Evolutionary conservation across 352 stramenopile species (phyloP), one percentile per base, ranked within the genome.

Genomic region (Phytophthora podocarpi): DNA sequence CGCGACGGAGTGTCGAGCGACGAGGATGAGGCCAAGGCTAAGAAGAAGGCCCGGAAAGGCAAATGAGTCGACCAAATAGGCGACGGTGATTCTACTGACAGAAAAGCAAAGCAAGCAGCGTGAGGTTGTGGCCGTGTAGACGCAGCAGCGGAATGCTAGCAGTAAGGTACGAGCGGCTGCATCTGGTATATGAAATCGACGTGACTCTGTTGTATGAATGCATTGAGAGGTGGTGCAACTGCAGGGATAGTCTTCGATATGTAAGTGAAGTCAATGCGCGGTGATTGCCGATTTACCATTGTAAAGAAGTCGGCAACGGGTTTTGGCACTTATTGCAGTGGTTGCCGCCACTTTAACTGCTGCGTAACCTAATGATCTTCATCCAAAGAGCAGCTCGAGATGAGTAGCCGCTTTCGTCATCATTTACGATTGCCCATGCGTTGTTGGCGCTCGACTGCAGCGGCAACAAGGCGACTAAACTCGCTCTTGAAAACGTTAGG

Each of bases 1-100:
- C 87, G 87, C 16, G 81, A 94, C 23, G 87, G 87, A 35, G 45
- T 83, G 13, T 95, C 87, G 13, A 93, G 87, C 42, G 87, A 91
- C 48, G 87, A 95, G 61, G 85, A 95, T 13, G 82, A 91, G 61
- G 70, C 59, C 28, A 80, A 77, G 30, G 35, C 64, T 28, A 72
- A 70, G 46, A 74, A 80, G 42, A 80, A 80, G 56, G 23, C 62
- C 16, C 59, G 56, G 31, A 80, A 80, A 59, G 50, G 12, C 18
- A 64, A 75, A 39, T 69, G 48, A 51, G 23, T 16, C 7, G 21
- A 21, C 18, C 16, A 2, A 27, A 20, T 39, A 37, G 1, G 16
- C 23, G 41, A 54, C 32, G 39, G 16, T 39, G 23, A 37, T 60
- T 46, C 24, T 56, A 42, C 58, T 46, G 43, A 50, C n/a, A 53